Evolutionary conservation across 2,329 filamentous ascomycete genomes (phyloP).

Genomic region (Fusarium veterinarium): DNA sequence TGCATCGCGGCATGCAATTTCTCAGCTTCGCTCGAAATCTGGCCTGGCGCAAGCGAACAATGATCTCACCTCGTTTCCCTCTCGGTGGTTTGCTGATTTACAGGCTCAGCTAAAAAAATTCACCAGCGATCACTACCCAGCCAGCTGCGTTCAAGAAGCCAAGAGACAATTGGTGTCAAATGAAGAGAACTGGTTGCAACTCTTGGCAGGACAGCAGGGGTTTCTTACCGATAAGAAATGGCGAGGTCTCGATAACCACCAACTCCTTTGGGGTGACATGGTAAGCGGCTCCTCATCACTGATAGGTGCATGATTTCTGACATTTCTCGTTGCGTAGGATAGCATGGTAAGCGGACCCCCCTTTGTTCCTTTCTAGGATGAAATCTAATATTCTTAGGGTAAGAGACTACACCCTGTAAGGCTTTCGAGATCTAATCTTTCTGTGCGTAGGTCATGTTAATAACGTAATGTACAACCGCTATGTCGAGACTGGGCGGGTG

Average conservation of each 20-base stretch:
- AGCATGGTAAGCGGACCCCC: conserved; percentile 14
- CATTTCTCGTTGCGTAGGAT: neutral
- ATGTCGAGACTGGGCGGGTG: conserved; percentile 27
- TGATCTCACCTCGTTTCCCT: neutral
- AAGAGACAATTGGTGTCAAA: neutral
- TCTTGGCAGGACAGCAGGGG: conserved; percentile 21
- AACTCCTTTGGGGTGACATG: conserved; percentile 34
- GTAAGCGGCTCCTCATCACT: neutral
- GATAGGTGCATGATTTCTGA: neutral
- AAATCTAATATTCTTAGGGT: neutral
- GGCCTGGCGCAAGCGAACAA: neutral
- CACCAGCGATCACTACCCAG: neutral
- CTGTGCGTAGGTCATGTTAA: conserved; percentile 28
- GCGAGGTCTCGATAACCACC: conserved; percentile 23
- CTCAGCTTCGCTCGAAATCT: neutral
- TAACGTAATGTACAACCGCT: conserved; percentile 36
- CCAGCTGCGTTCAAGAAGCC: conserved; percentile 6
- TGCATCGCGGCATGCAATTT: too few relatives aligned
- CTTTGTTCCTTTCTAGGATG: fast-evolving
- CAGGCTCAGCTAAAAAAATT: conserved; percentile 4
- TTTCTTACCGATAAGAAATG: conserved; percentile 24
- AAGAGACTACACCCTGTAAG: fast-evolving
- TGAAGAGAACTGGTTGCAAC: conserved; percentile 10
- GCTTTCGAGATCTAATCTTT: neutral
- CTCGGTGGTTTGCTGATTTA: conserved; percentile 31